Base-by-base conservation (phyloP, 2,329 filamentous ascomycete species). In the Harringtonia aguacate region DNA sequence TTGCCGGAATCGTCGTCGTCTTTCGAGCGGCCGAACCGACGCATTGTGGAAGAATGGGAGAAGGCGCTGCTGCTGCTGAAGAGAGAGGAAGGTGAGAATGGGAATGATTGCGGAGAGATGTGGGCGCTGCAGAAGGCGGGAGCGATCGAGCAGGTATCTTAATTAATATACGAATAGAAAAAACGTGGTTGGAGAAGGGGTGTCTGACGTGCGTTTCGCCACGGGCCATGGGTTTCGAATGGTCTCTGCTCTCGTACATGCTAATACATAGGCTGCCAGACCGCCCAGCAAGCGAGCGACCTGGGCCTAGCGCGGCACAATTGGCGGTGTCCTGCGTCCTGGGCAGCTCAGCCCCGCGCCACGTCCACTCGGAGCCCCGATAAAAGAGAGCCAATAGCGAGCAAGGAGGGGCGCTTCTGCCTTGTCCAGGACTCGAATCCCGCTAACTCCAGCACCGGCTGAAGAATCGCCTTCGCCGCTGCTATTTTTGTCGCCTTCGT, bases 1-100 rank as follows among this genome's bases (percentile, higher is more conserved):
- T 70, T 68, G 51, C 61, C 56, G 45, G 63, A 62, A 36, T 73
- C 67, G 46, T 72, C 72, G 27, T 57, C 60, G 42, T 72, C 72
- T 43, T 70, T 66, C 39, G 58, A 60, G 50, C 78, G 71, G 39
- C 72, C 71, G 52, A 80, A 77, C 53, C 74, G 77, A 64, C 71
- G 75, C 77, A 81, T 81, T 21, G 34, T 36, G 27, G 20, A 15
- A 28, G 10, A n/a, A n/a, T n/a, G n/a, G n/a, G n/a, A n/a, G n/a
- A n/a, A n/a, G n/a, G n/a, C n/a, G n/a, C n/a, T n/a, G n/a, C n/a
- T n/a, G n/a, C n/a, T n/a, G n/a, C n/a, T n/a, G n/a, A n/a, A n/a
- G n/a, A n/a, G n/a, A 20, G n/a, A 8, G 18, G 33, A 36, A 7
- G 10, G 12, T n/a, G 20, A 24, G 22, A n/a, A 12, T 24, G 29